Evolutionary conservation across 345 rosid species (phyloP).

Genomic region (Turnera subulata): DNA sequence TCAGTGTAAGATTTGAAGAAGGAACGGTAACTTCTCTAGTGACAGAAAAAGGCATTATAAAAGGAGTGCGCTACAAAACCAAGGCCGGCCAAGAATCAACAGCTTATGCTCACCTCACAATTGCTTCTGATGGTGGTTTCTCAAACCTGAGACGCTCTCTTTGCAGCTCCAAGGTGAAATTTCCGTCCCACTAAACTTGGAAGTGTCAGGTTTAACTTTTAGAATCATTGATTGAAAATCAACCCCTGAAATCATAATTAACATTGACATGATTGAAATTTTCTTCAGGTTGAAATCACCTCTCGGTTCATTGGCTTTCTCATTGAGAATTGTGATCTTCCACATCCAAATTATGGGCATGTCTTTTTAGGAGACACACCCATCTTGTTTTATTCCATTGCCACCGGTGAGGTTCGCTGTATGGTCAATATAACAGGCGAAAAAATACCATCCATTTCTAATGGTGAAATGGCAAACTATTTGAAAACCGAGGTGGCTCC

Average conservation of each 20-base stretch:
- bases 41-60: constrained; percentile 1
- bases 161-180: not conserved
- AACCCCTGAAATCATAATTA: no score
- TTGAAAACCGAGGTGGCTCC: constrained; percentile 51
- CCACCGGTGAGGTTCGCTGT: constrained; percentile 63
- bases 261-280: no score
- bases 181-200: no score
- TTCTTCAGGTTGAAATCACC: constrained; percentile 50
- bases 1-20: constrained; percentile 6
- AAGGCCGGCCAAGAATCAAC: not conserved
- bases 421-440: constrained; percentile 64
- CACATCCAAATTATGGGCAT: constrained; percentile 47
- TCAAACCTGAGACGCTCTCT: not conserved
- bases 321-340: constrained; percentile 56
- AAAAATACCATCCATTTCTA: constrained; percentile 55
- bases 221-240: no score
- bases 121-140: not conserved
- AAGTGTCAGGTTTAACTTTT: no score
- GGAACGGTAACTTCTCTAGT: constrained; percentile 1
- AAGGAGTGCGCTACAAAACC: constrained; percentile 3
- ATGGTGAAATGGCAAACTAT: constrained; percentile 64
- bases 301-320: constrained; percentile 61
- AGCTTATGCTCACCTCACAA: constrained; percentile 6
- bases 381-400: constrained; percentile 50
- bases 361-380: constrained; percentile 57